phyloP scores from a whole-genome alignment of 177 flowering plant species.

The Vitis hybrid region DNA sequence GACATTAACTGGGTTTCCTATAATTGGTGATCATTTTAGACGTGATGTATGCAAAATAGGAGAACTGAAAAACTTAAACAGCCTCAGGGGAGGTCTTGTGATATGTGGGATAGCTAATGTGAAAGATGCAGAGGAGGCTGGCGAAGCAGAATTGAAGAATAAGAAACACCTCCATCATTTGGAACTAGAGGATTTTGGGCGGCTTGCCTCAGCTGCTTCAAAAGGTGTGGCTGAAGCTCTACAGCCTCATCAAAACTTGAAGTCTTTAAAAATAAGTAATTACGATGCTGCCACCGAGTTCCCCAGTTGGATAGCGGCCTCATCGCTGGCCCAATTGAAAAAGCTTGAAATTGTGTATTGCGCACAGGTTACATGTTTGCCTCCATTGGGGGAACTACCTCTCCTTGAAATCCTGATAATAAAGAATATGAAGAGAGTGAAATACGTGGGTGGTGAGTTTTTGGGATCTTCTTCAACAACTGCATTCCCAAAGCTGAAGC shows the following conservation, averaged over 20 bases:
- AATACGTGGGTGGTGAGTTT: conserved; percentile 3
- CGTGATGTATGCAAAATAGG: neutral
- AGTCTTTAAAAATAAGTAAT: neutral
- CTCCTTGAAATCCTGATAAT: neutral
- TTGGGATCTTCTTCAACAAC: neutral
- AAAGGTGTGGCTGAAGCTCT: conserved; percentile 4
- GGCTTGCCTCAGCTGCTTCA: neutral
- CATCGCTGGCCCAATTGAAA: neutral
- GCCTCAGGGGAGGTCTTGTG: neutral
- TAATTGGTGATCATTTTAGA: neutral
- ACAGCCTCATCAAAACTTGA: conserved; percentile 1
- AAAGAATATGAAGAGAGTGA: fast-evolving
- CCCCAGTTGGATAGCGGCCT: conserved; percentile 8
- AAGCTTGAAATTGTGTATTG: neutral
- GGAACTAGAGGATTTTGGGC: neutral
- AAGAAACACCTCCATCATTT: conserved; percentile 5
- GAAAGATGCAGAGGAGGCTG: conserved; percentile 10
- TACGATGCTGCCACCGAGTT: neutral
- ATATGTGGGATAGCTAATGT: conserved; percentile 18
- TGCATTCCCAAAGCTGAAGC: conserved; percentile 9
- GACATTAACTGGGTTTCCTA: conserved; percentile 10
- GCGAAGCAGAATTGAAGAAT: conserved; percentile 10
- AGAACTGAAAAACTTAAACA: conserved; percentile 2
- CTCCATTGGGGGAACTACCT: conserved; percentile 8
- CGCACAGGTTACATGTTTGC: neutral